Conservation (phyloP, 2,329 filamentous ascomycete genomes). For the Amylocarpus encephaloides region DNA sequence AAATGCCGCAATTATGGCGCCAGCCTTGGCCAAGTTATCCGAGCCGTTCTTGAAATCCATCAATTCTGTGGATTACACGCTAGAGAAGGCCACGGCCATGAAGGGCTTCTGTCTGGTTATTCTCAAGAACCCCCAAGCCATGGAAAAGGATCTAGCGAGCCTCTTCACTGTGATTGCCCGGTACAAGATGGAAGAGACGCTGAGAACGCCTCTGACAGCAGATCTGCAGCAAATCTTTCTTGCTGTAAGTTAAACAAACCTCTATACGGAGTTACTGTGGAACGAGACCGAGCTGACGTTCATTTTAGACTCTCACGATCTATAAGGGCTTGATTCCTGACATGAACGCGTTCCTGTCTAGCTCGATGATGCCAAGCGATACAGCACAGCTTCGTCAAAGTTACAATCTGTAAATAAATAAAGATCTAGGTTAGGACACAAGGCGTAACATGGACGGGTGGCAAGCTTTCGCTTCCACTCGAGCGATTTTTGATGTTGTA, state of each 20-base stretch:
- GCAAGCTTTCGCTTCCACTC: neutral
- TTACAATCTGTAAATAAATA: slow-evolving; percentile 32
- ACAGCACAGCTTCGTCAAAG: slow-evolving; percentile 23
- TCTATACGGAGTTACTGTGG: neutral
- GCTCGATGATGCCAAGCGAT: slow-evolving; percentile 20
- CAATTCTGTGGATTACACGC: slow-evolving; percentile 76
- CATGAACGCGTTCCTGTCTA: slow-evolving; percentile 43
- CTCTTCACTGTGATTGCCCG: slow-evolving; percentile 81
- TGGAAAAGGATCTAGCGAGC: slow-evolving; percentile 76
- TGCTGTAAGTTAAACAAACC: slow-evolving; percentile 20
- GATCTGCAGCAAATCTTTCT: slow-evolving; percentile 29
- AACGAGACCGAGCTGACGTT: slow-evolving; percentile 15
- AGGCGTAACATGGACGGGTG: neutral
- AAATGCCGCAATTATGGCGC: slow-evolving; percentile 69
- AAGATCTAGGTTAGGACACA: slow-evolving; percentile 18
- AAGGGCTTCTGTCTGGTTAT: slow-evolving; percentile 84
- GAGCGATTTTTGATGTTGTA: neutral
- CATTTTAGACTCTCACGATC: slow-evolving; percentile 39
- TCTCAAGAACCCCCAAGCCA: slow-evolving; percentile 78
- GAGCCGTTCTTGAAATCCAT: slow-evolving; percentile 76
- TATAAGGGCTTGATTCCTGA: slow-evolving; percentile 50
- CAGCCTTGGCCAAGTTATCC: slow-evolving; percentile 73
- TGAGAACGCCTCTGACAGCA: slow-evolving; percentile 30
- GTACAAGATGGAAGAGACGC: slow-evolving; percentile 58
- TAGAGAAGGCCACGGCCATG: slow-evolving; percentile 92